Conservation (phyloP, 2,329 filamentous ascomycete genomes). For the Penicillium janthinellum region DNA sequence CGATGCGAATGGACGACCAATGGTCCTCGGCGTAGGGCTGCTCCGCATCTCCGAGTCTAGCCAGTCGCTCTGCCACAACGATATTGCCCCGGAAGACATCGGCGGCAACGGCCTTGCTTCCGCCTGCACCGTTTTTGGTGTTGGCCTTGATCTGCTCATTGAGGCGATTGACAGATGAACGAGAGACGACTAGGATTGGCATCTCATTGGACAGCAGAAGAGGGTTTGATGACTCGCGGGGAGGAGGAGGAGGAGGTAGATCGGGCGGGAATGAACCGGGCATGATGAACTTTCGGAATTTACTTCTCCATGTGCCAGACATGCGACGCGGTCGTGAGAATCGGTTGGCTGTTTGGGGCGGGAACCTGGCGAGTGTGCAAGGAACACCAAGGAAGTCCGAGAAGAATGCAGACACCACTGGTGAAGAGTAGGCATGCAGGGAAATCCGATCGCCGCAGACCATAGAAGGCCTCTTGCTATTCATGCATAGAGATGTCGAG, state of each 20-base stretch:
- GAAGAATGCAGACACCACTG: slow-evolving; percentile 73
- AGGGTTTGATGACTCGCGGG: slow-evolving; percentile 50
- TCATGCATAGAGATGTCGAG: slow-evolving; percentile 62
- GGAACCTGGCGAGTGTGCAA: slow-evolving; percentile 82
- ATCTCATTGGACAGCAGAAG: slow-evolving; percentile 92
- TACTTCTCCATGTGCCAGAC: slow-evolving; percentile 31
- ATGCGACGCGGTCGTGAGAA: slow-evolving; percentile 72
- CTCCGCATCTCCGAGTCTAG: slow-evolving; percentile 48
- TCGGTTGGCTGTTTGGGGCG: slow-evolving; percentile 66
- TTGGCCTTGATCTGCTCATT: slow-evolving; percentile 70
- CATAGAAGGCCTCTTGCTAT: slow-evolving; percentile 51
- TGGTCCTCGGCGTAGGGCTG: slow-evolving; percentile 76
- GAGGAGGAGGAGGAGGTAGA: slow-evolving; percentile 49
- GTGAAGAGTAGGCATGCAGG: slow-evolving; percentile 69
- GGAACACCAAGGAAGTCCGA: slow-evolving; percentile 72
- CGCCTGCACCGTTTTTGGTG: slow-evolving; percentile 52
- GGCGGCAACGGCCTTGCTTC: slow-evolving; percentile 61
- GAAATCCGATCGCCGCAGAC: slow-evolving; percentile 82
- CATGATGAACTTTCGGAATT: slow-evolving; percentile 37
- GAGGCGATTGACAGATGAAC: slow-evolving; percentile 74
- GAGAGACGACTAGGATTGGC: slow-evolving; percentile 82
- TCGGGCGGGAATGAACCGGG: slow-evolving; percentile 57
- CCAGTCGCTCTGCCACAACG: slow-evolving; percentile 61
- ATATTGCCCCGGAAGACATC: slow-evolving; percentile 89
- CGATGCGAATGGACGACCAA: slow-evolving; percentile 72